Evolutionary conservation across 2,329 filamentous ascomycete species (phyloP), one percentile per base, ranked within the genome.

Genomic region (Hypoxylon rubiginosum): DNA sequence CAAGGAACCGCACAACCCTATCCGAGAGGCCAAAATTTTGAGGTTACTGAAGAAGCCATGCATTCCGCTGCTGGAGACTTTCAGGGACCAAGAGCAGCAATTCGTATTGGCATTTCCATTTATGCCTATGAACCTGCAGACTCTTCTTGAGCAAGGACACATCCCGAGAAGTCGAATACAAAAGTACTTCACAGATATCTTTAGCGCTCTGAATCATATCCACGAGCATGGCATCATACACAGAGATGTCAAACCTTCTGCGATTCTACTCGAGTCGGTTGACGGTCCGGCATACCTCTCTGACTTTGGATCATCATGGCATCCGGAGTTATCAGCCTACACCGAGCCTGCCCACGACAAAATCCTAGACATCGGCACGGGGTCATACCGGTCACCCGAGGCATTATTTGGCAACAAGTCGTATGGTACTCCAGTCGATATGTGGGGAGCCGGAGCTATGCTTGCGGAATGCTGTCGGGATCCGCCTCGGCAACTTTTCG

Each of bases 261-360:
- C 97, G 57, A 86, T 99, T 36, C 83, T 97, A 8, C 85, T 97
- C 49, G 82, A 85, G 45, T 88, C 90, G 0, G 81, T 86, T 0
- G 82, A 85, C 5, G 92, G 92, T 0, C 91, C 93, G 4, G 92
- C 92, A 3, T 92, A 90, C 71, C 84, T 99, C 2, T 89, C 93
- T 36, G 96, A 99, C 78, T 98, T 99, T 80, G 95, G 96, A 54
- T 97, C 96, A 41, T 89, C 94, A 8, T 97, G 94, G 94, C 89
- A 91, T 70, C 87, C 91, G 2, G 78, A 84, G 10, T 73, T 86
- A 63, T 84, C 88, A 4, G 79, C 83, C 21, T 79, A 81, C 3
- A 85, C 87, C 13, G 96, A 99, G 76, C 83, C 88, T 1, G 75
- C 82, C 8, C 77, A 88, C 58, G 74, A 84, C 58, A 98, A 98